Conservation (phyloP, 305 asterid genomes). For the Rubia peregrina region DNA sequence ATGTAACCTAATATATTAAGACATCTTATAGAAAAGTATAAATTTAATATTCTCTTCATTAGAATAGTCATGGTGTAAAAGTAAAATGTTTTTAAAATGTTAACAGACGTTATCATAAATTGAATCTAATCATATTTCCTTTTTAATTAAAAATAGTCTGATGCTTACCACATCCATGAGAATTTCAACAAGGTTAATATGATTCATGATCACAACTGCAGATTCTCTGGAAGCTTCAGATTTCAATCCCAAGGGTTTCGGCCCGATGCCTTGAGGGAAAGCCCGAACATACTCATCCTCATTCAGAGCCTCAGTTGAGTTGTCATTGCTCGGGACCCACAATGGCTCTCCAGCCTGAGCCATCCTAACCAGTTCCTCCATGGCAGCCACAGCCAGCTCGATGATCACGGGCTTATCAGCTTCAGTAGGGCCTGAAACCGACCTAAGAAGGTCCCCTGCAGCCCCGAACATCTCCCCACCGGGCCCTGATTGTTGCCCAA, state of each 20-base stretch:
- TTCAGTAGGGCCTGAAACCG: conserved; percentile 63
- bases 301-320: conserved; percentile 29
- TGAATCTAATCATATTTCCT: background rate
- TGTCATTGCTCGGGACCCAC: conserved; percentile 52
- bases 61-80: background rate
- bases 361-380: conserved; percentile 82
- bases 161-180: conserved; percentile 47
- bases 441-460: conserved; percentile 49
- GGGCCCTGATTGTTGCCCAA: conserved; percentile 36
- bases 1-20: background rate
- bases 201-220: conserved; percentile 80
- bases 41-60: background rate
- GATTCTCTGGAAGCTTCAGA: conserved; percentile 84
- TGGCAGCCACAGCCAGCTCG: conserved; percentile 85
- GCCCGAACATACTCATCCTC: conserved; percentile 67
- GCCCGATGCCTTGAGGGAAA: conserved; percentile 85
- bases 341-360: conserved; percentile 81
- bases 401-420: conserved; percentile 65
- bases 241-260: conserved; percentile 60
- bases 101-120: too few species aligned
- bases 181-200: conserved; percentile 65
- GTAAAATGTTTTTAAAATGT: background rate
- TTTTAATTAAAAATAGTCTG: background rate
- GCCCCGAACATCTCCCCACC: conserved; percentile 53
- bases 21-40: too few species aligned